Conservation (phyloP, 176 grass and related monocot species). For the Juncus effusus region DNA sequence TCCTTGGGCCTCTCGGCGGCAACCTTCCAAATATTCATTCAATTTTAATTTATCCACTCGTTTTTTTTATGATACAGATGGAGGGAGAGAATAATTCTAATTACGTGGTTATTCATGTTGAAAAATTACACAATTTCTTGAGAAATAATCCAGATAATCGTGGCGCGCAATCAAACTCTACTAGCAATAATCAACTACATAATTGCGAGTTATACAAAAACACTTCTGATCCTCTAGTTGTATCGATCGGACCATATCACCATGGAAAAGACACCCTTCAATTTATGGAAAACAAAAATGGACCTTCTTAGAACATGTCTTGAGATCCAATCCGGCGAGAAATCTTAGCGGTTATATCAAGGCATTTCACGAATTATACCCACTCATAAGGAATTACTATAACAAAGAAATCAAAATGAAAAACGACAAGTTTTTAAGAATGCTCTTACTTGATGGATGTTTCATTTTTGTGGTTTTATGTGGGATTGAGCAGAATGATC, state of each 20-base stretch:
- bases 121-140: neutral
- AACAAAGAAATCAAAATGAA: neutral
- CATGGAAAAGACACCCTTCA: neutral
- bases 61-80: neutral
- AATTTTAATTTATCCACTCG: too few relatives aligned
- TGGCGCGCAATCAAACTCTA: neutral
- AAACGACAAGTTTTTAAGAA: neutral
- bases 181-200: neutral
- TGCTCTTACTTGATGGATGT: constrained; percentile 3
- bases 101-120: neutral
- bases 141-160: neutral
- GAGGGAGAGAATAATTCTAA: neutral
- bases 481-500: neutral
- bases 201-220: neutral
- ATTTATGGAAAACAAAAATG: constrained; percentile 5
- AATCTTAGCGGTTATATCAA: neutral
- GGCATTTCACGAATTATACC: neutral
- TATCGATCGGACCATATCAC: constrained; percentile 8
- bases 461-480: neutral
- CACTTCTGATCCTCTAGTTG: constrained; percentile 1
- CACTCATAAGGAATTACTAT: neutral
- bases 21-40: too few relatives aligned
- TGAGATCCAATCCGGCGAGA: neutral
- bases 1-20: too few relatives aligned
- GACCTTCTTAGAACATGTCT: neutral